Evolutionary conservation across 306 rosid genomes (phyloP).

Genomic region (Carpinus viminea): DNA sequence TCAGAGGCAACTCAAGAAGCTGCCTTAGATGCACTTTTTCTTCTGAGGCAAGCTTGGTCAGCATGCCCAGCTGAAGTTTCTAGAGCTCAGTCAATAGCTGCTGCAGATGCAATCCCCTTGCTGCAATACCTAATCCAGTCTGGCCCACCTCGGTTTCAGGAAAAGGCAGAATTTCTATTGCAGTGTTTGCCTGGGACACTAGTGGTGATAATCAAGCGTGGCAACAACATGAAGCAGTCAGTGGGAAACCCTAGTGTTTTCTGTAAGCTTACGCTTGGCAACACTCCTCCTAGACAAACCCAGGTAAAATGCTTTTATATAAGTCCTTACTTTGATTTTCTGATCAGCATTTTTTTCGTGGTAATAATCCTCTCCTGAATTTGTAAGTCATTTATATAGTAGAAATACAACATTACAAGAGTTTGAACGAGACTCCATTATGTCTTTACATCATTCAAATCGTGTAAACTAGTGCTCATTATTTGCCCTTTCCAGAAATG

Average conservation of each 20-base stretch:
- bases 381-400: background rate
- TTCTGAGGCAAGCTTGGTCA: conserved; percentile 99
- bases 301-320: conserved; percentile 48
- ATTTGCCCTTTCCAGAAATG: background rate
- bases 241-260: conserved; percentile 96
- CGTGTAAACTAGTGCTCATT: background rate
- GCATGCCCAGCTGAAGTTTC: conserved; percentile 99
- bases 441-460: background rate
- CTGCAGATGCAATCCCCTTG: conserved; percentile 96
- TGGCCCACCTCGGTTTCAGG: conserved; percentile 98
- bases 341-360: background rate
- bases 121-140: conserved; percentile 96
- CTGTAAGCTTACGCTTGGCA: conserved; percentile 92
- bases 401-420: background rate
- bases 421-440: background rate
- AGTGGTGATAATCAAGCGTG: conserved; percentile 86
- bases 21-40: conserved; percentile 90
- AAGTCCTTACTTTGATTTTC: background rate
- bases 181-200: conserved; percentile 98
- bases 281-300: conserved; percentile 83
- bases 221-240: conserved; percentile 96
- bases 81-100: conserved; percentile 94
- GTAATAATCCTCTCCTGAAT: background rate
- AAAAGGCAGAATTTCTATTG: conserved; percentile 90
- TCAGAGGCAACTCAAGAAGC: conserved; percentile 99